phyloP scores from a whole-genome alignment of 106 monocot species.

The Dioscorea zingiberensis region DNA sequence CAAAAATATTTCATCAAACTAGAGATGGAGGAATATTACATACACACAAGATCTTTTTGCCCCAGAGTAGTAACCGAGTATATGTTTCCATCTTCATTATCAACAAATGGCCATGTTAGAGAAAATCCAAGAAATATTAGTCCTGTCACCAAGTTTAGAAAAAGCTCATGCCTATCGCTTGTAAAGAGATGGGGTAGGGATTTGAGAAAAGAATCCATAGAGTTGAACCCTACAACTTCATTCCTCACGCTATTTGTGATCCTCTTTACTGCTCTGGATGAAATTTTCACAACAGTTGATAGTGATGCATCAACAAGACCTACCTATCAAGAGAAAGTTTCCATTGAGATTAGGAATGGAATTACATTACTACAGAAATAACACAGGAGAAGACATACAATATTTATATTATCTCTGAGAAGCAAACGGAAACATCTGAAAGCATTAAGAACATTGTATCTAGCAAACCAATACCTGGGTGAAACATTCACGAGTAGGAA shows the following conservation, averaged over 20 bases:
- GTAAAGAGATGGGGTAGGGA: conserved; percentile 34
- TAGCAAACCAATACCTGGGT: conserved; percentile 44
- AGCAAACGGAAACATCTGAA: background rate
- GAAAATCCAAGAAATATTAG: conserved; percentile 40
- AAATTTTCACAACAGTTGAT: conserved; percentile 48
- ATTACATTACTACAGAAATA: background rate
- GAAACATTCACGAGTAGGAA: conserved; percentile 50
- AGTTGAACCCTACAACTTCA: conserved; percentile 65
- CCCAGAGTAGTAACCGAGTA: conserved; percentile 47
- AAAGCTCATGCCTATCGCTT: conserved; percentile 42
- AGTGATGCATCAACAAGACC: conserved; percentile 35
- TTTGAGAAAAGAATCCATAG: conserved; percentile 60
- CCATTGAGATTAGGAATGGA: background rate
- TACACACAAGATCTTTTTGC: conserved; percentile 43
- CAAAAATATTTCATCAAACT: conserved; percentile 40
- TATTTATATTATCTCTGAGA: background rate
- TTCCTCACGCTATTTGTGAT: conserved; percentile 29
- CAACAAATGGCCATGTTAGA: conserved; percentile 38
- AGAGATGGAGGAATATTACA: conserved; percentile 70
- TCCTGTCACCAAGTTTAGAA: conserved; percentile 17
- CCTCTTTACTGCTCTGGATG: conserved; percentile 25
- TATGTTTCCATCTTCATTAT: conserved; percentile 57
- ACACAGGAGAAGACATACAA: too few relatives aligned
- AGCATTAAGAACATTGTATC: conserved; percentile 4
- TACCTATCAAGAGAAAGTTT: conserved; percentile 19